Conservation (phyloP, 805 yeast genomes). For the Candida manassasensis region DNA sequence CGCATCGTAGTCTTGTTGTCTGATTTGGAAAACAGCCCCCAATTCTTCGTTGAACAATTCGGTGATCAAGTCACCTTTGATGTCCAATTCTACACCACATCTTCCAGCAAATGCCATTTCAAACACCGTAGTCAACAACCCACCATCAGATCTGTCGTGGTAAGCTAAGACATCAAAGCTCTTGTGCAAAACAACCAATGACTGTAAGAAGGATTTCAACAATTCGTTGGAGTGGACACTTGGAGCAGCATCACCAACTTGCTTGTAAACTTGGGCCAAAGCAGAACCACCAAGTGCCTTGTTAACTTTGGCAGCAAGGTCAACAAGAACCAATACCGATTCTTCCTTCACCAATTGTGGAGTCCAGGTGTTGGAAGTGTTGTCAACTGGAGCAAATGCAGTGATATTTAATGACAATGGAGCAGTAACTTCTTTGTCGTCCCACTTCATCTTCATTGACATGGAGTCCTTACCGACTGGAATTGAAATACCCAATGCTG, state of each 20-base stretch:
- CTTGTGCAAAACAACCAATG: constrained; percentile 70
- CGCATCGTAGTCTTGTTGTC: constrained; percentile 44
- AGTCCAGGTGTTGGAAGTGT: constrained; percentile 92
- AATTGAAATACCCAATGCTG: constrained; percentile 82
- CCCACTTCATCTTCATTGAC: constrained; percentile 99
- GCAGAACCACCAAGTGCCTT: constrained; percentile 87
- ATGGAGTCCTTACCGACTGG: constrained; percentile 99
- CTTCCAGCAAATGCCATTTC: constrained; percentile 99
- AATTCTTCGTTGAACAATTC: constrained; percentile 86
- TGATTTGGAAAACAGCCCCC: constrained; percentile 92
- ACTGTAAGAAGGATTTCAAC: constrained; percentile 65
- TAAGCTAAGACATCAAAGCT: constrained; percentile 69
- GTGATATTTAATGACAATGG: constrained; percentile 89
- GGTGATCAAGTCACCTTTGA: constrained; percentile 45
- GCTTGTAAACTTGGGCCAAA: constrained; percentile 85
- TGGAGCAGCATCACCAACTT: constrained; percentile 80
- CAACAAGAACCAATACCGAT: constrained; percentile 72
- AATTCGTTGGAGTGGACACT: constrained; percentile 65
- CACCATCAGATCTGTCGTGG: constrained; percentile 97
- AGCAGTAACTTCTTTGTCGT: constrained; percentile 85
- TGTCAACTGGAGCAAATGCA: constrained; percentile 81
- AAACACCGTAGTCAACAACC: constrained; percentile 72
- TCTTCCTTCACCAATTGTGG: constrained; percentile 63
- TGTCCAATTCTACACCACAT: constrained; percentile 63
- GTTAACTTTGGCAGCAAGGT: constrained; percentile 53